Conservation (phyloP, 176 grass and related monocot species). For the Raddia guianensis region DNA sequence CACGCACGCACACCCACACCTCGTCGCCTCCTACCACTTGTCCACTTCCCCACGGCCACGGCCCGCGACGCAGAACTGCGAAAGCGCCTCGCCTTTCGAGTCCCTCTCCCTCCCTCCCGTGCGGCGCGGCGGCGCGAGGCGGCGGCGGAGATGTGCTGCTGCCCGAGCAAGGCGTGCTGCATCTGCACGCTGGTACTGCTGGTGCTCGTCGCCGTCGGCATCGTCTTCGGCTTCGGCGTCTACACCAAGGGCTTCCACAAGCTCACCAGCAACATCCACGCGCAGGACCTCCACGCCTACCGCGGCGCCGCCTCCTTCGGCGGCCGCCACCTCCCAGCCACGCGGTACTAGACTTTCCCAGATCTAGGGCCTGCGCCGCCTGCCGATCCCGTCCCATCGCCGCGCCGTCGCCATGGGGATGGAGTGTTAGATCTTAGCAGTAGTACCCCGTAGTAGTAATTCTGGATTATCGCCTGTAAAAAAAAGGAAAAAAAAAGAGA, state of each 20-base stretch:
- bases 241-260: constrained; percentile 85
- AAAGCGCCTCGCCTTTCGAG: constrained; percentile 29
- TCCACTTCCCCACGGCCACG: too few species aligned
- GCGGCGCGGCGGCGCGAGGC: background rate
- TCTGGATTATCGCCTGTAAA: constrained; percentile 3
- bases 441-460: background rate
- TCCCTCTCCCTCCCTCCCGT: background rate
- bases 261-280: constrained; percentile 58
- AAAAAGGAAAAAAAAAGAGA: background rate
- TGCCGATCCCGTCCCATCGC: background rate
- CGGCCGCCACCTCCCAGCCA: constrained; percentile 30
- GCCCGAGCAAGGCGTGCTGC: constrained; percentile 84
- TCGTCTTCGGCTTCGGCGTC: constrained; percentile 87
- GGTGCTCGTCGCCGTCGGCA: constrained; percentile 56
- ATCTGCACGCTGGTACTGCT: constrained; percentile 71
- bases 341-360: constrained; percentile 6
- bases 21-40: too few species aligned
- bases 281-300: constrained; percentile 29
- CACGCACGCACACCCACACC: too few species aligned
- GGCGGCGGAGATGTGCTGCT: constrained; percentile 66
- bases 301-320: constrained; percentile 27
- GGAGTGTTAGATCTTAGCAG: too few species aligned
- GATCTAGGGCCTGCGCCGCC: background rate
- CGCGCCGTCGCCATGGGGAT: background rate
- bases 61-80: background rate